Conservation (phyloP, 345 rosid genomes). For the Eucalyptus coolabah region DNA sequence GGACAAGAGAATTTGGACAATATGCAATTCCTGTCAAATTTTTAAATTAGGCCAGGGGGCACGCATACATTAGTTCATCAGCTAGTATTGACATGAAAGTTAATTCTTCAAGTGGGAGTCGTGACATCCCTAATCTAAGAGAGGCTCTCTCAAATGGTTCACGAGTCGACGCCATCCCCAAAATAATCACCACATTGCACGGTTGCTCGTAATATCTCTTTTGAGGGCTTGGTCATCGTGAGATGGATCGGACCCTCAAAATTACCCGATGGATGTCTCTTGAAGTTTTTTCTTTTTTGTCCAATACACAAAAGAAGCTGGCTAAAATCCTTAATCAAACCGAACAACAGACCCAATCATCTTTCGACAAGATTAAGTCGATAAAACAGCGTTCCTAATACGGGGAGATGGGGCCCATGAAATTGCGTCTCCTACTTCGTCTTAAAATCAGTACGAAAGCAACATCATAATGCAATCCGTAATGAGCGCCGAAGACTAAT, state of each 20-base stretch:
- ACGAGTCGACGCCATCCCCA: neutral
- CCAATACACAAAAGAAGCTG: neutral
- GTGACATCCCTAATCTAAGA: neutral
- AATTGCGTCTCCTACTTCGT: neutral
- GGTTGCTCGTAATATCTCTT: neutral
- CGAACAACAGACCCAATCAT: neutral
- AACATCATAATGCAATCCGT: neutral
- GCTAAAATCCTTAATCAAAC: neutral
- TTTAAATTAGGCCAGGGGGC: neutral
- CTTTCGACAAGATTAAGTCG: neutral
- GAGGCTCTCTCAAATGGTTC: neutral
- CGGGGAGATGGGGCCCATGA: neutral
- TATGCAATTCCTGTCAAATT: neutral
- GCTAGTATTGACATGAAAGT: neutral
- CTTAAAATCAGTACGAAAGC: neutral
- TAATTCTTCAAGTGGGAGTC: neutral
- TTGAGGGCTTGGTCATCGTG: neutral
- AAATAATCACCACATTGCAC: neutral
- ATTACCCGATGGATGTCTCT: neutral
- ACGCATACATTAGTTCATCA: neutral
- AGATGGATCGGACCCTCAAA: neutral
- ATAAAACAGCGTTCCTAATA: neutral
- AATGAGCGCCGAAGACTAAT: neutral
- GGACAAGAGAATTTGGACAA: neutral
- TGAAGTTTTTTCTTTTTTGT: neutral